Base-by-base conservation (phyloP, 2,329 filamentous ascomycete genomes). In the Xylariaceae sp. region DNA sequence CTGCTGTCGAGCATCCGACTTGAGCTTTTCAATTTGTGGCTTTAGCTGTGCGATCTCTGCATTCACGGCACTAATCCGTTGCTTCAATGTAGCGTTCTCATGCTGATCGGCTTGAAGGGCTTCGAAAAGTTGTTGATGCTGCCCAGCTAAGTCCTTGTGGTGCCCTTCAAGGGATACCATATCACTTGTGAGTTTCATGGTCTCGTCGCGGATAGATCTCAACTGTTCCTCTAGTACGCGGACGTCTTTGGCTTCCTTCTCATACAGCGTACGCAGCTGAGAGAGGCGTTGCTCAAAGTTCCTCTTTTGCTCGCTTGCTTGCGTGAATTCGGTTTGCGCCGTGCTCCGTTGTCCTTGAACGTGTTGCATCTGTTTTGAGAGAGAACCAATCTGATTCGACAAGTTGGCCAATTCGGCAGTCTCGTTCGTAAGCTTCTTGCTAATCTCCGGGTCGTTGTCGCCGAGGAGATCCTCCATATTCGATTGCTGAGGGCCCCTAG, bases 331-430 rank as follows among this genome's bases (percentile, higher is more conserved):
- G 64, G 88, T 88, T 73, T 97, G 92, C 0, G 89, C 88, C 1
- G 85, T 84, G 4, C 79, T 83, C 64, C 92, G 88, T 75, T 96
- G 93, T 39, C 82, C 85, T 72, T 96, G 91, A 1, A 96, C 88
- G 67, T 93, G 91, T 71, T 96, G 91, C 86, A 96, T 96, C 76
- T 99, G 92, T 70, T 88, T 95, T 0, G 92, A 89, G 57, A 99
- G 77, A 2, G 89, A 93, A 37, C 91, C 88, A 64, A 99, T 91
- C 74, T 97, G 94, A 73, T 96, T 97, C 0, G 93, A 97, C 67
- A 99, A 81, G 71, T 99, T 97, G 55, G 92, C 94, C 59, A 99
- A 81, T 73, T 99, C 94, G 0, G 89, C 88, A 2, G 92, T 94
- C 71, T 99, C 94, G 64, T 87, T 88, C 0, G 89, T 94, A 30